Evolutionary conservation across 2,329 filamentous ascomycete species (phyloP).

Genomic region (Colletotrichum sp.): DNA sequence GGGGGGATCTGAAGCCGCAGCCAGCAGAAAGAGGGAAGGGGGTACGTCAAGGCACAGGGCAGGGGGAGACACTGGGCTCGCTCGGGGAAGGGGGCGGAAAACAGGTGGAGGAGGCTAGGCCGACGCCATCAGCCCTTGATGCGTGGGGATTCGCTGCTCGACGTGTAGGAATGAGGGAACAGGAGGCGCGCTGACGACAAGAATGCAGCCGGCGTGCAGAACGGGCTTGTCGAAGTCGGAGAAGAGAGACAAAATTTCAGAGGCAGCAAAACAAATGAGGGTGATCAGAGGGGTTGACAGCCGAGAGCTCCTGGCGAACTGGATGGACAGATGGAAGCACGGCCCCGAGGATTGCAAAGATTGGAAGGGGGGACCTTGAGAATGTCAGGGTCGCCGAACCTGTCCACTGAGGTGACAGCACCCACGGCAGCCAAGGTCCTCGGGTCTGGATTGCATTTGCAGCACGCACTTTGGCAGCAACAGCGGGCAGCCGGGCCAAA

Average conservation of each 20-base stretch:
- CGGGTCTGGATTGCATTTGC: not conserved
- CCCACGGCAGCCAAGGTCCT: not conserved
- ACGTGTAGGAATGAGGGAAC: conserved; percentile 18
- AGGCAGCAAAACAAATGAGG: conserved; percentile 10
- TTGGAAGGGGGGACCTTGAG: conserved; percentile 19
- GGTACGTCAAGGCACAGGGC: conserved; percentile 17
- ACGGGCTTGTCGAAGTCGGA: not conserved
- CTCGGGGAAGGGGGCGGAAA: not conserved
- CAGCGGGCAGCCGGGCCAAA: not conserved
- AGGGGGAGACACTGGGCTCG: not conserved
- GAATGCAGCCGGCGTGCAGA: conserved; percentile 16
- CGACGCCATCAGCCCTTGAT: conserved; percentile 9
- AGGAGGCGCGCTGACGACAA: conserved; percentile 17
- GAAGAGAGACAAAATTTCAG: not conserved
- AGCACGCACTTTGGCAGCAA: not conserved
- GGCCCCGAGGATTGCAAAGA: not conserved
- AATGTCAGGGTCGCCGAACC: conserved; percentile 16
- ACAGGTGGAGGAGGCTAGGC: conserved; percentile 16
- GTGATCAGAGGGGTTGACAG: not conserved
- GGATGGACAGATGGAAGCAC: not conserved
- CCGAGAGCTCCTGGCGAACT: not conserved
- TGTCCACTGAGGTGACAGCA: not conserved
- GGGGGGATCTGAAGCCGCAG: not conserved
- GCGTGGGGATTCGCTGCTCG: conserved; percentile 13
- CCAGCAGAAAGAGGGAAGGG: not conserved